Base-by-base conservation (phyloP, 208 protist genomes). In the Paratrypanosoma confusum region DNA sequence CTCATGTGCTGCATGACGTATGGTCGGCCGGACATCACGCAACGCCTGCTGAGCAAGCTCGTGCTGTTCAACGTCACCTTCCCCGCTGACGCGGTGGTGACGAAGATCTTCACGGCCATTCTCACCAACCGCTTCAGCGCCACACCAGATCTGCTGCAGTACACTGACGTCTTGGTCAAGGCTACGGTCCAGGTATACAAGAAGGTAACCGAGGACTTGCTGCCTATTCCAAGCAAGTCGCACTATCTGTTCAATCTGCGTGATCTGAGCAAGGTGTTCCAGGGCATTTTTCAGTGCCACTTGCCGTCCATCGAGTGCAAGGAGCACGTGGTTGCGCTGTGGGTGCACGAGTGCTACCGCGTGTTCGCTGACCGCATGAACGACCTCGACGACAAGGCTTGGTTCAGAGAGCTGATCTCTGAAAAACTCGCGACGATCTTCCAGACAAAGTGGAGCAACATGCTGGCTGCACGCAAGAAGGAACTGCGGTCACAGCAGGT, bases 201-300 rank as follows among this genome's bases (percentile, higher is more conserved):
- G 41, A 68, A 69, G 25, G 80, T 98, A 7, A 80, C 72, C 7
- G 68, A 54, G 23, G 74, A 91, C 32, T 57, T 99, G 17, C 68
- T 97, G 24, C 97, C 97, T 0, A 98, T 96, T 32, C 96, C 96
- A 25, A 93, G 78, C 43, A 99, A 98, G 72, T 95, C 81, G 13
- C 96, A 98, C 75, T 99, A 99, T 61, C 60, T 98, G 20, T 99
- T 99, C 74, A 98, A 96, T 62, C 55, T 99, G 34, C 85, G 95
- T 39, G 97, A 99, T 62, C 71, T 99, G 27, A 91, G 81, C 58
- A 97, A 97, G 59, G 96, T 99, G 18, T 98, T 98, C 59, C 92
- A 97, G 58, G 96, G 97, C 34, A 81, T 99, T 39, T 79, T 97
- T 57, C 68, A 70, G 39, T 89, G 91, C 39, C 50, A 95, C 45